Conservation (phyloP, 306 rosid species). For the Vigna hirtella region DNA sequence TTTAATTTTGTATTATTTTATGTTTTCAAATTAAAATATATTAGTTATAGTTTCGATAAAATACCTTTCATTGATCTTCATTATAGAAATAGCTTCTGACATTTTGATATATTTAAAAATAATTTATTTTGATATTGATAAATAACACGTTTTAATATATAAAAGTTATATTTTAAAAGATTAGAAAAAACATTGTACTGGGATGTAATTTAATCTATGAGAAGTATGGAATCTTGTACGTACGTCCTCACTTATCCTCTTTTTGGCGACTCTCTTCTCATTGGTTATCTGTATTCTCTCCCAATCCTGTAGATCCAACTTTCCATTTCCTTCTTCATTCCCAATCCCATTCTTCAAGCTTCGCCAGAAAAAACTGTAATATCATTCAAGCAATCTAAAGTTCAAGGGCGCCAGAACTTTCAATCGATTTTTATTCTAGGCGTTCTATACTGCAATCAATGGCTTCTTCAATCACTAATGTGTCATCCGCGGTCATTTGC, state of each 20-base stretch:
- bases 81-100: too few relatives aligned
- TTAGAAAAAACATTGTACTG: too few relatives aligned
- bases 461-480: constrained; percentile 66
- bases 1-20: too few relatives aligned
- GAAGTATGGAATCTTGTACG: constrained; percentile 3
- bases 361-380: background rate
- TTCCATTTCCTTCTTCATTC: background rate
- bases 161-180: too few relatives aligned
- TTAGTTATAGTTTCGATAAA: too few relatives aligned
- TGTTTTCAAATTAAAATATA: too few relatives aligned
- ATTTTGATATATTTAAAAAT: too few relatives aligned
- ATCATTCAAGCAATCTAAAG: background rate
- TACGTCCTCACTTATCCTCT: constrained; percentile 20
- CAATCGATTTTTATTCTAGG: background rate
- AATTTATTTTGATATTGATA: too few relatives aligned
- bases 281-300: constrained; percentile 45
- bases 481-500: constrained; percentile 46
- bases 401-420: background rate
- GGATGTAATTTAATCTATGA: too few relatives aligned
- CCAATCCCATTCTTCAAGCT: constrained; percentile 3
- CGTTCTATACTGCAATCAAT: constrained; percentile 44
- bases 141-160: too few relatives aligned
- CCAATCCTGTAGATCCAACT: constrained; percentile 33
- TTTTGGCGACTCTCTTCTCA: constrained; percentile 29
- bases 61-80: too few relatives aligned